These are phyloP conservation scores for Diaporthe citrichinensis DNA, from an alignment of 2,329 filamentous ascomycete species.

Conservation along the genomic window DNA sequence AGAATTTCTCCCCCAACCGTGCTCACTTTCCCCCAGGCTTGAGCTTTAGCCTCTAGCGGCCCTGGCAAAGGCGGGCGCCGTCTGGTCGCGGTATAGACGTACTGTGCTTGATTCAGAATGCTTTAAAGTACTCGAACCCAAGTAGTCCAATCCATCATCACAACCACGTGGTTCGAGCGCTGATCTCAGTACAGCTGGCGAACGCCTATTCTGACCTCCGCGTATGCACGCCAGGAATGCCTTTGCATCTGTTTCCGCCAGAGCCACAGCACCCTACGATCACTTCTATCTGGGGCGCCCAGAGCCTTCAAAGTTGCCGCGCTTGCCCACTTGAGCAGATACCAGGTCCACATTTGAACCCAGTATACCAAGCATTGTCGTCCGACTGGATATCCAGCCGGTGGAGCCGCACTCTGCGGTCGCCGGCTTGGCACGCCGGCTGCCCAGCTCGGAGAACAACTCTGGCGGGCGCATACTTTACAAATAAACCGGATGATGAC, in stretches of 20 bases:
- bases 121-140: neutral
- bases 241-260: neutral
- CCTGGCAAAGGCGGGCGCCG: slow-evolving; percentile 26
- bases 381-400: slow-evolving; percentile 26
- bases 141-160: neutral
- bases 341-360: slow-evolving; percentile 15
- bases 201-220: neutral
- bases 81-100: neutral
- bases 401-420: slow-evolving; percentile 29
- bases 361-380: slow-evolving; percentile 16
- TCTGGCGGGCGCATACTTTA: neutral
- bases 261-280: neutral
- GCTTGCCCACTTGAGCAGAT: slow-evolving; percentile 16
- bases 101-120: neutral
- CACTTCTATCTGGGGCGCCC: neutral
- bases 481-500: slow-evolving; percentile 12
- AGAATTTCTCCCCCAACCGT: slow-evolving; percentile 35
- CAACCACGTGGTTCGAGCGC: slow-evolving; percentile 5
- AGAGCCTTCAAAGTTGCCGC: neutral
- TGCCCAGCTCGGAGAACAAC: neutral
- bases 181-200: slow-evolving; percentile 5
- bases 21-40: slow-evolving; percentile 25
- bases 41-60: slow-evolving; percentile 7
- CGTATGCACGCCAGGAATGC: neutral
- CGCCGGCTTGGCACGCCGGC: slow-evolving; percentile 29